Evolutionary conservation across 805 yeast genomes (phyloP).

Genomic region (Metschnikowia orientalis): DNA sequence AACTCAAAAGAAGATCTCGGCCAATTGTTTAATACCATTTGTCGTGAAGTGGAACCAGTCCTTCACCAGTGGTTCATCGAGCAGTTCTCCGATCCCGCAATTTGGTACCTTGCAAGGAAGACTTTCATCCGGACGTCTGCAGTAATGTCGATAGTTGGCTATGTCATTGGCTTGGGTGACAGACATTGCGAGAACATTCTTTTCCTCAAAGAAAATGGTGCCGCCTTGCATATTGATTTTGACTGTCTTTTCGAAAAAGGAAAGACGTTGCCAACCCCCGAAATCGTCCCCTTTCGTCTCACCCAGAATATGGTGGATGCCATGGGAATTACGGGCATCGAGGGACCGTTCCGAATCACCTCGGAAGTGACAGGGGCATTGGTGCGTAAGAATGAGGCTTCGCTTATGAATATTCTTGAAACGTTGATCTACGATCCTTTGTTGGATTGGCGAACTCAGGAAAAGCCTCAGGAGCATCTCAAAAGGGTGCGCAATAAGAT

Average conservation of each 20-base stretch:
- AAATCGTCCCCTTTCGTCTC: constrained; percentile 87
- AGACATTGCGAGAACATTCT: constrained; percentile 92
- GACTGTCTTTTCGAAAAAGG: constrained; percentile 94
- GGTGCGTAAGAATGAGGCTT: constrained; percentile 73
- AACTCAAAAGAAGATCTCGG: constrained; percentile 16
- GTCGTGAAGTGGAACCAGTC: constrained; percentile 55
- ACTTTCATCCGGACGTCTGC: constrained; percentile 76
- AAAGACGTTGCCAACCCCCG: constrained; percentile 71
- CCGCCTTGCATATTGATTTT: constrained; percentile 88
- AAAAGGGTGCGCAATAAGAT: constrained; percentile 72
- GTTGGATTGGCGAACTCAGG: constrained; percentile 62
- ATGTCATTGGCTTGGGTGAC: constrained; percentile 90
- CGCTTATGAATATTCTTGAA: constrained; percentile 85
- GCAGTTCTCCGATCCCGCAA: constrained; percentile 80
- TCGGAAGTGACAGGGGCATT: constrained; percentile 78
- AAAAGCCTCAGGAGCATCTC: constrained; percentile 64
- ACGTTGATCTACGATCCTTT: constrained; percentile 91
- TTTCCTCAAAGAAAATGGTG: constrained; percentile 68
- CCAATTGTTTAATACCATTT: constrained; percentile 22
- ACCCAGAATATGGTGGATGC: constrained; percentile 90
- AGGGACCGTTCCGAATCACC: constrained; percentile 81
- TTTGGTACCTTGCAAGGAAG: constrained; percentile 80
- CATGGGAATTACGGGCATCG: constrained; percentile 80
- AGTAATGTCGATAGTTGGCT: constrained; percentile 97
- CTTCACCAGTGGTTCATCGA: constrained; percentile 85